These are phyloP conservation scores for Prunella vulgaris DNA, from an alignment of 257 asterid genomes.

Conservation along the genomic window DNA sequence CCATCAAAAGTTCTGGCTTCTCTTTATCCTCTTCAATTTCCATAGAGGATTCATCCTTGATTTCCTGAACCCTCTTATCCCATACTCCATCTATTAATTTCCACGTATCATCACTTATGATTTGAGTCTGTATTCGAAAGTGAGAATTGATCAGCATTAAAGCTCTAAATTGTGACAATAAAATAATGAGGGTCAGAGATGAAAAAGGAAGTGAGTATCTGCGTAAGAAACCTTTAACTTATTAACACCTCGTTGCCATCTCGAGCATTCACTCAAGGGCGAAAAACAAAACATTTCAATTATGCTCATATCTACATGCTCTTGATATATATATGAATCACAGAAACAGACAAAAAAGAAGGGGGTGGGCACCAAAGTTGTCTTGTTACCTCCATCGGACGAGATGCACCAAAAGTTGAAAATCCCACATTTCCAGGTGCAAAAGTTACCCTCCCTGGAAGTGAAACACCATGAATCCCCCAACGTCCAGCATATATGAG, in stretches of 20 bases:
- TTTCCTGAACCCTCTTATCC: conserved; percentile 75
- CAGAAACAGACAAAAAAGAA: not conserved
- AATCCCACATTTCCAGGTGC: conserved; percentile 98
- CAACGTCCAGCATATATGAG: conserved; percentile 84
- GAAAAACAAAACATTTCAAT: not conserved
- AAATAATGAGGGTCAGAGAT: not conserved
- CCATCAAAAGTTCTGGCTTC: conserved; percentile 78
- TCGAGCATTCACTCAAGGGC: not conserved
- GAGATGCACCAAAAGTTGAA: conserved; percentile 87
- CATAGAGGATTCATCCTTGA: conserved; percentile 44
- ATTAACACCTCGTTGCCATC: not conserved
- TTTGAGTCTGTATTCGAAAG: conserved; percentile 67
- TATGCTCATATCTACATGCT: too few species aligned
- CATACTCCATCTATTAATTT: conserved; percentile 76
- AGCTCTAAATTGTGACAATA: not conserved
- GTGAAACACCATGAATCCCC: conserved; percentile 90
- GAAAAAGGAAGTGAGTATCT: not conserved
- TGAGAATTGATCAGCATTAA: conserved; percentile 9
- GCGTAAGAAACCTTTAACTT: not conserved
- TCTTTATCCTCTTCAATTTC: conserved; percentile 62
- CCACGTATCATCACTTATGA: conserved; percentile 86
- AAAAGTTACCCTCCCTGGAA: conserved; percentile 98
- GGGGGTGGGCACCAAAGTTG: not conserved
- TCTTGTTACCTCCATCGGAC: conserved; percentile 80
- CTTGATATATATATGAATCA: too few species aligned